Evolutionary conservation across 495 filamentous ascomycete genomes (phyloP).

Genomic region (Pyronema domesticum): DNA sequence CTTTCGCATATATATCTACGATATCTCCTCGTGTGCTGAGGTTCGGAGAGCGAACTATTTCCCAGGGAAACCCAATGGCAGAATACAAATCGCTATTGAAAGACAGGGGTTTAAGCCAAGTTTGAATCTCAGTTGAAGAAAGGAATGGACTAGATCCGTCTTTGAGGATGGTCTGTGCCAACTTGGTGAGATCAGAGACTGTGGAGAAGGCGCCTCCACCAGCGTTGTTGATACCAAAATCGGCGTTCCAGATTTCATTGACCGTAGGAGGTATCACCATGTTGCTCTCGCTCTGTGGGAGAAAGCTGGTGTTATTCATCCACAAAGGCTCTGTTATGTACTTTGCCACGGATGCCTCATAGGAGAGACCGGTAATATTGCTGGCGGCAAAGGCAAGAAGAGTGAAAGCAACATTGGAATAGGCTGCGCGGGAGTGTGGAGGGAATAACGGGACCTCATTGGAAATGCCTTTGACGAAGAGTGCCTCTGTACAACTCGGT

Average conservation of each 20-base stretch:
- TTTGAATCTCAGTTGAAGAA: not conserved
- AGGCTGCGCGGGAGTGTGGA: constrained; percentile 28
- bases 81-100: constrained; percentile 7
- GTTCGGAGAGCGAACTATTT: constrained; percentile 6
- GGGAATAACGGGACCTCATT: constrained; percentile 26
- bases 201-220: constrained; percentile 12
- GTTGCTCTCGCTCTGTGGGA: constrained; percentile 14
- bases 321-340: constrained; percentile 27
- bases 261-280: constrained; percentile 20
- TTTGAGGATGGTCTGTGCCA: constrained; percentile 4
- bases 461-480: constrained; percentile 21
- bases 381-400: constrained; percentile 31
- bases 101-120: constrained; percentile 8
- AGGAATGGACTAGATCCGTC: constrained; percentile 1
- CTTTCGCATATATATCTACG: constrained; percentile 13
- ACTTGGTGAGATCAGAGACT: constrained; percentile 5
- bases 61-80: constrained; percentile 13
- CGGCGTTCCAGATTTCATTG: constrained; percentile 5
- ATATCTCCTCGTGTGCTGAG: constrained; percentile 7
- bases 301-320: constrained; percentile 23
- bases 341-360: constrained; percentile 27
- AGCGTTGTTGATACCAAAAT: constrained; percentile 5
- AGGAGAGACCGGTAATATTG: constrained; percentile 27
- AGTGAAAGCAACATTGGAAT: constrained; percentile 33
- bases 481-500: not conserved